A percentile compares a stretch with the other conserved stretches of the same genome.
phyloP scores from a whole-genome alignment of 179 eudicot genomes.

The Silene coronaria region DNA sequence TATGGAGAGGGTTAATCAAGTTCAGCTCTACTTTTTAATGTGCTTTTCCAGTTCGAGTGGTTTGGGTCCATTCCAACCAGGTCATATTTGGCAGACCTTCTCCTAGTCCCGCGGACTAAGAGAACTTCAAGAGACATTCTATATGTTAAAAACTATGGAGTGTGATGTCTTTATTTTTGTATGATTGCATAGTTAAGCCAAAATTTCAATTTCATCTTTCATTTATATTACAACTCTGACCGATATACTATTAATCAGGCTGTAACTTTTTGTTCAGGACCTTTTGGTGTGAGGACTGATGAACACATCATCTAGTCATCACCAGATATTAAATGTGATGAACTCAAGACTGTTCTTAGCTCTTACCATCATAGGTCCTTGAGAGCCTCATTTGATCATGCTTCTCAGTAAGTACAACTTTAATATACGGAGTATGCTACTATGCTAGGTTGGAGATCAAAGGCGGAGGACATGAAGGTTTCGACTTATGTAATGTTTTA shows the following conservation, averaged over 20 bases:
- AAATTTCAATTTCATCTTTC: neutral
- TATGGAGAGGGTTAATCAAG: too few species aligned
- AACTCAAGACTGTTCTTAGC: neutral
- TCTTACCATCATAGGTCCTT: neutral
- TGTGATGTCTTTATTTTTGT: neutral
- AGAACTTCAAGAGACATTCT: neutral
- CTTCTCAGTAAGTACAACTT: neutral
- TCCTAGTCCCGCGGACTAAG: neutral
- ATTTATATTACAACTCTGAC: neutral
- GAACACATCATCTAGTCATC: neutral
- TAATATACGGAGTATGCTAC: too few species aligned
- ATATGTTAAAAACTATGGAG: neutral
- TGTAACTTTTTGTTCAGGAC: neutral
- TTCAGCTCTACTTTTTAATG: too few species aligned
- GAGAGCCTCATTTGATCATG: neutral
- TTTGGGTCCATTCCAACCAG: too few species aligned
- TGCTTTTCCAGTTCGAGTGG: too few species aligned
- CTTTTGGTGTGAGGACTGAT: neutral
- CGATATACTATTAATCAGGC: neutral
- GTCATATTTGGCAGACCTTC: too few species aligned
- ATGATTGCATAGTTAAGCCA: too few species aligned
- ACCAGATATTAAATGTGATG: neutral
- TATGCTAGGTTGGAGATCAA: neutral
- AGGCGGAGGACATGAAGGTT: neutral
- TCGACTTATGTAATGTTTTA: constrained; percentile 2